Conservation (phyloP, 75 land plant species). For the Sequoia sempervirens region DNA sequence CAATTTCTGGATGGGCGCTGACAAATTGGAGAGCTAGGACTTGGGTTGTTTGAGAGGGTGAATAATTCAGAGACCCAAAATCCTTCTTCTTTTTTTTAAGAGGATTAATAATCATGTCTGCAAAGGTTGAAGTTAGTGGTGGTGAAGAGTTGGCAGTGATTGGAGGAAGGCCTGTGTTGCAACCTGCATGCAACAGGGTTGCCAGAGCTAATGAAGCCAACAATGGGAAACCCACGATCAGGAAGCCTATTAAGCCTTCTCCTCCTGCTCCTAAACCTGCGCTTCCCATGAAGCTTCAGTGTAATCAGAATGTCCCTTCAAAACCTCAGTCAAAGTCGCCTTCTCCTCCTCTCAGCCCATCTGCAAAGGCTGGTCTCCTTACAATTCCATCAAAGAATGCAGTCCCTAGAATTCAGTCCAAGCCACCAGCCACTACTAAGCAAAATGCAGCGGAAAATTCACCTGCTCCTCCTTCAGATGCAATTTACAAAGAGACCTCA, state of each 20-base stretch:
- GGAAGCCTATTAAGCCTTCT: conserved; percentile 2
- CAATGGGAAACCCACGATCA: conserved; percentile 21
- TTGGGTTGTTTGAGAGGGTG: not conserved
- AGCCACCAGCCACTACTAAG: conserved; percentile 2
- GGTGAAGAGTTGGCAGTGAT: conserved; percentile 24
- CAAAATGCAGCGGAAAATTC: not conserved
- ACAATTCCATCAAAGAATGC: conserved; percentile 8
- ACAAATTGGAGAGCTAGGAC: not conserved
- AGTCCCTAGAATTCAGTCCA: conserved; percentile 3
- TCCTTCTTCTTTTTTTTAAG: not conserved
- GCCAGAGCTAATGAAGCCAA: conserved; percentile 13
- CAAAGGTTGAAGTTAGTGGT: not conserved
- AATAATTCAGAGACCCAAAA: not conserved
- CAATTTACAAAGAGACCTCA: conserved; percentile 3
- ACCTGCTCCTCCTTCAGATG: conserved; percentile 5
- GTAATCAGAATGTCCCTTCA: conserved; percentile 3
- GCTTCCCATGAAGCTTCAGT: conserved; percentile 3
- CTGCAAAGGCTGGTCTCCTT: conserved; percentile 6
- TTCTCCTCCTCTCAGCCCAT: conserved; percentile 13
- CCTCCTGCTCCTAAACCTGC: not conserved
- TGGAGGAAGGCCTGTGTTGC: conserved; percentile 50
- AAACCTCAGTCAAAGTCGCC: not conserved
- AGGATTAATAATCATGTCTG: conserved; percentile 3
- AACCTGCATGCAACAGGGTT: conserved; percentile 49
- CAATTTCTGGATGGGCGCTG: not conserved